A percentile compares a stretch with the other conserved stretches of the same genome.
phyloP scores from a whole-genome alignment of 2,329 filamentous ascomycete genomes.

The Penicillium corylophilum region DNA sequence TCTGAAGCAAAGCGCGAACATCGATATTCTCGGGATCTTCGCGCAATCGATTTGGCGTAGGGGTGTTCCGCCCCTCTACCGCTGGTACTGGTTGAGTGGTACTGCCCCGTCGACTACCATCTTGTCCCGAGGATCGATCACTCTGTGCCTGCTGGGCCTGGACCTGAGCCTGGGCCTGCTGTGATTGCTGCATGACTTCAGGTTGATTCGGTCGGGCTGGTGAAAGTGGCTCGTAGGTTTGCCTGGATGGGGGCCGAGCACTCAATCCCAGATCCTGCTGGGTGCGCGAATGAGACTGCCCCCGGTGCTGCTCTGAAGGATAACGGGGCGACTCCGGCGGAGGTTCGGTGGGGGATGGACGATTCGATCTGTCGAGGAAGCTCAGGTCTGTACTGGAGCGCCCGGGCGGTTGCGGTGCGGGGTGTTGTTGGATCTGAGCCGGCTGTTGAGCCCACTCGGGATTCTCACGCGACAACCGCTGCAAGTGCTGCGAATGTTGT shows the following conservation, averaged over 20 bases:
- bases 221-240: slow-evolving; percentile 21
- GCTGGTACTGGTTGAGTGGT: slow-evolving; percentile 34
- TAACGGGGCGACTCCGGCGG: slow-evolving; percentile 12
- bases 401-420: slow-evolving; percentile 16
- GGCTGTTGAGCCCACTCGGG: slow-evolving; percentile 22
- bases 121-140: slow-evolving; percentile 14
- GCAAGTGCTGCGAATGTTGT: slow-evolving; percentile 14
- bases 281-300: slow-evolving; percentile 11
- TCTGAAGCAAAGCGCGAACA: slow-evolving; percentile 44
- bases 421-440: slow-evolving; percentile 9
- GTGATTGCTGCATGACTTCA: slow-evolving; percentile 25
- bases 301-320: slow-evolving; percentile 12
- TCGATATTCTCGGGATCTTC: slow-evolving; percentile 46
- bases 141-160: slow-evolving; percentile 9
- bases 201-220: slow-evolving; percentile 15
- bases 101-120: slow-evolving; percentile 26
- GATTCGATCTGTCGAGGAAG: slow-evolving; percentile 20
- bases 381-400: slow-evolving; percentile 30
- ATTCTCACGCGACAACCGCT: slow-evolving; percentile 13
- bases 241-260: slow-evolving; percentile 22
- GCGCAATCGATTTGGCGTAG: slow-evolving; percentile 37
- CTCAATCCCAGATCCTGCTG: slow-evolving; percentile 23
- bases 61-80: slow-evolving; percentile 46
- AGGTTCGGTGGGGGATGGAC: slow-evolving; percentile 24
- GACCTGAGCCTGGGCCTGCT: slow-evolving; percentile 5